phyloP scores from a whole-genome alignment of 768 basidiomycete species.

The Goffeauzyma gilvescens region DNA sequence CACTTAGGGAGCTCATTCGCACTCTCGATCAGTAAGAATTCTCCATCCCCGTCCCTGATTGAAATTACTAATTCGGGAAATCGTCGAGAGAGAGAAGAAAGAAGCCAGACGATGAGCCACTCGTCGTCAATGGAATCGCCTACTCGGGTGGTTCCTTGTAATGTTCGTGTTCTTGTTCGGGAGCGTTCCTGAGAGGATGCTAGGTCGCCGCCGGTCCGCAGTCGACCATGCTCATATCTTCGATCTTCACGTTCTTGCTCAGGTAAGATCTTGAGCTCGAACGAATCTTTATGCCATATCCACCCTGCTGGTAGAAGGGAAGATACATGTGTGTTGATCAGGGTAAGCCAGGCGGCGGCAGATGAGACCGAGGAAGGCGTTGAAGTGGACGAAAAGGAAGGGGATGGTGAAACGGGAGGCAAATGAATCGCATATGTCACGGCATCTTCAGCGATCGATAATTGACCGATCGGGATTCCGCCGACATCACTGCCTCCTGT shows the following conservation, averaged over 20 bases:
- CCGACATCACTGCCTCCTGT: too few species aligned
- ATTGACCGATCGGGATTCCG: too few species aligned
- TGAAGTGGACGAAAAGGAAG: conserved; percentile 14
- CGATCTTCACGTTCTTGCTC: conserved; percentile 3
- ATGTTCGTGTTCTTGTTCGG: too few species aligned
- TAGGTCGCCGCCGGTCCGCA: too few species aligned
- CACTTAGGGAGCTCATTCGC: conserved; percentile 73
- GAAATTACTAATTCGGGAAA: conserved; percentile 60
- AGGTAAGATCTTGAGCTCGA: conserved; percentile 22
- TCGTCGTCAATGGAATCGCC: conserved; percentile 97
- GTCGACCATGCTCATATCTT: not conserved
- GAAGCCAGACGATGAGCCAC: conserved; percentile 82
- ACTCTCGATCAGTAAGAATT: conserved; percentile 89
- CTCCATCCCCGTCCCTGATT: conserved; percentile 76
- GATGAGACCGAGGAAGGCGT: conserved; percentile 14
- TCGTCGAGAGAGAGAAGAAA: conserved; percentile 52
- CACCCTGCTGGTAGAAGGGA: conserved; percentile 36
- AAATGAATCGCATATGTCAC: conserved; percentile 52
- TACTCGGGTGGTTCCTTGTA: conserved; percentile 73
- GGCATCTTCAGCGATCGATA: conserved; percentile 70
- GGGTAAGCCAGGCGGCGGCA: conserved; percentile 42
- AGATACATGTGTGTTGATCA: conserved; percentile 39
- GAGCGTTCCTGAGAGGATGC: too few species aligned
- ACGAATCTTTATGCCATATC: conserved; percentile 31
- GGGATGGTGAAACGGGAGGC: conserved; percentile 38